A percentile compares a stretch with the other conserved stretches of the same genome.
Conservation (phyloP, 495 filamentous ascomycete species). For the Aspergillus baeticus region DNA sequence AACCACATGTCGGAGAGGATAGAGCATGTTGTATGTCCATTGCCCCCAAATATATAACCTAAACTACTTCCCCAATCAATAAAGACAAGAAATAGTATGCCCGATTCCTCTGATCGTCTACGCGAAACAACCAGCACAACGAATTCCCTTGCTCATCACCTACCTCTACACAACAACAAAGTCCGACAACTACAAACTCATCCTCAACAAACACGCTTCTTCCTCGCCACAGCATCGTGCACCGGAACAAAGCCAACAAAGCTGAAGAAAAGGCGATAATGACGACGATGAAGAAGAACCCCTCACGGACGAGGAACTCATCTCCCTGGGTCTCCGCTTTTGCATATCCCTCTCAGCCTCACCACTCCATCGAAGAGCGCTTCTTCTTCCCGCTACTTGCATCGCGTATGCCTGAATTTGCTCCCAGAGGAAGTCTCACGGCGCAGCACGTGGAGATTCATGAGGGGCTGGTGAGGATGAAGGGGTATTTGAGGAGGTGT, state of each 20-base stretch:
- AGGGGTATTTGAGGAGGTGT: conserved; percentile 65
- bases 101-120: no score
- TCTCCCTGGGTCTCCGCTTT: conserved; percentile 64
- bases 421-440: conserved; percentile 50
- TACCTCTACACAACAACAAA: no score
- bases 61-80: no score
- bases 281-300: no score
- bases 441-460: conserved; percentile 80
- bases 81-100: no score
- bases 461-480: conserved; percentile 69
- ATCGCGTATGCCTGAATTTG: conserved; percentile 78
- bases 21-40: conserved; percentile 63
- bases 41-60: no score
- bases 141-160: no score
- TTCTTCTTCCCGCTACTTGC: conserved; percentile 60
- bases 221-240: neutral
- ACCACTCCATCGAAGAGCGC: conserved; percentile 83
- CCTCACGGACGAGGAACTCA: conserved; percentile 37
- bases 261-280: no score
- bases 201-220: conserved; percentile 55
- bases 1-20: conserved; percentile 76
- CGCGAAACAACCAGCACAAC: conserved; percentile 56
- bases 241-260: no score
- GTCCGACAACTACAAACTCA: no score
- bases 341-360: conserved; percentile 64